phyloP scores from a whole-genome alignment of 257 asterid genomes.

The Solanum megistacrolobum region DNA sequence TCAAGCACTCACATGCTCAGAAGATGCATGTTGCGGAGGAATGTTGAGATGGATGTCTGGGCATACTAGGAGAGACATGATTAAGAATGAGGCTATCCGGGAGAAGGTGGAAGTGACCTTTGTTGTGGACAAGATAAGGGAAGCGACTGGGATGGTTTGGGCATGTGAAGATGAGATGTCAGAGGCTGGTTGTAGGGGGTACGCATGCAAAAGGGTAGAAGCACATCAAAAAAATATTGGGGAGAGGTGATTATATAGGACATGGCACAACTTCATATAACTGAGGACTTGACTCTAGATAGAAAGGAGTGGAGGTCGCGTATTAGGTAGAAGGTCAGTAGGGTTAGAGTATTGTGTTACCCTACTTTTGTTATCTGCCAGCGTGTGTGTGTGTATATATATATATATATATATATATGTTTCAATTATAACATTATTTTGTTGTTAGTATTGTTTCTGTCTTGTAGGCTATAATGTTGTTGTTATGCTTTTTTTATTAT shows the following conservation, averaged over 20 bases:
- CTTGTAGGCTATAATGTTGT: background rate
- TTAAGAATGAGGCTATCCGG: no score
- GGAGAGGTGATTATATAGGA: background rate
- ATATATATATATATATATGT: background rate
- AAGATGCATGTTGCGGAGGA: accelerated
- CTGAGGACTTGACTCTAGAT: background rate
- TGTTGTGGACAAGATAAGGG: background rate
- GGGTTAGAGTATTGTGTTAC: background rate
- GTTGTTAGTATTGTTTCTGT: no score
- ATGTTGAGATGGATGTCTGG: background rate
- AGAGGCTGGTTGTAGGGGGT: no score
- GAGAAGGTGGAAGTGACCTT: background rate
- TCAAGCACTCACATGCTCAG: background rate
- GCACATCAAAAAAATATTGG: no score
- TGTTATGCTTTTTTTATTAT: no score
- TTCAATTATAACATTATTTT: no score
- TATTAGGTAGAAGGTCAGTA: background rate
- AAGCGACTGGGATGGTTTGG: background rate
- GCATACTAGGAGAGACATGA: accelerated
- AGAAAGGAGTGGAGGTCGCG: no score
- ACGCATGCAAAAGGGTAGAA: no score
- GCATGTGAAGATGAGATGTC: background rate
- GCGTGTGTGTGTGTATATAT: no score
- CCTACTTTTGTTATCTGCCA: background rate
- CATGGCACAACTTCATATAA: background rate